Conservation (phyloP, 495 filamentous ascomycete genomes). For the Peziza echinospora region DNA sequence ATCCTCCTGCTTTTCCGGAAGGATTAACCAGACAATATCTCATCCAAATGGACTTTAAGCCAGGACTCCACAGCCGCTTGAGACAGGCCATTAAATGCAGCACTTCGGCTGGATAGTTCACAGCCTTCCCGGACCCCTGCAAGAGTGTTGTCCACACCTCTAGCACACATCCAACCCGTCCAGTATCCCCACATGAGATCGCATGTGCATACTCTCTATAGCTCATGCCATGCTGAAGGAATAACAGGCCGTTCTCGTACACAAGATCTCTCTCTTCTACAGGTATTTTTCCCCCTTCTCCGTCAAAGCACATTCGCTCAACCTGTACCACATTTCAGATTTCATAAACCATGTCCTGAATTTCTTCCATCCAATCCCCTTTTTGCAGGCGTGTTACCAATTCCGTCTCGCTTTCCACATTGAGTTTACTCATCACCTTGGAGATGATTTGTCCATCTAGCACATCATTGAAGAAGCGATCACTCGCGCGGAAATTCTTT, state of each 20-base stretch:
- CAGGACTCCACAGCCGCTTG: background rate
- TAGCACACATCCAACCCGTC: background rate
- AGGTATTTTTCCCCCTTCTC: background rate
- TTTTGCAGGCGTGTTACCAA: background rate
- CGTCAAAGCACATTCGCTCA: background rate
- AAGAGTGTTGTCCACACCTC: background rate
- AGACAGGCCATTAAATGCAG: background rate
- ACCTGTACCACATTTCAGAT: background rate
- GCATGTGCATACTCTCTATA: constrained; percentile 1
- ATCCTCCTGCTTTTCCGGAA: background rate
- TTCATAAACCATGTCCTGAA: background rate
- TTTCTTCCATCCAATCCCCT: background rate
- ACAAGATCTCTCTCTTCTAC: background rate
- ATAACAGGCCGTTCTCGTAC: constrained; percentile 1
- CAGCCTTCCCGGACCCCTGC: background rate
- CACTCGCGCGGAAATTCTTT: background rate
- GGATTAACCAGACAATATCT: constrained; percentile 2
- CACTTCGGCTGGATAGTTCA: constrained; percentile 2
- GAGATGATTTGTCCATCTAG: background rate
- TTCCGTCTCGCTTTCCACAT: background rate
- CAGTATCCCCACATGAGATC: background rate
- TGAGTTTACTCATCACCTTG: too few relatives aligned
- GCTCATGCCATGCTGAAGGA: constrained; percentile 1
- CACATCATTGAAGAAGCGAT: background rate
- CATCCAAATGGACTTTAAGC: background rate